phyloP scores from a whole-genome alignment of 768 basidiomycete species.

The Melanogaster broomeanus region DNA sequence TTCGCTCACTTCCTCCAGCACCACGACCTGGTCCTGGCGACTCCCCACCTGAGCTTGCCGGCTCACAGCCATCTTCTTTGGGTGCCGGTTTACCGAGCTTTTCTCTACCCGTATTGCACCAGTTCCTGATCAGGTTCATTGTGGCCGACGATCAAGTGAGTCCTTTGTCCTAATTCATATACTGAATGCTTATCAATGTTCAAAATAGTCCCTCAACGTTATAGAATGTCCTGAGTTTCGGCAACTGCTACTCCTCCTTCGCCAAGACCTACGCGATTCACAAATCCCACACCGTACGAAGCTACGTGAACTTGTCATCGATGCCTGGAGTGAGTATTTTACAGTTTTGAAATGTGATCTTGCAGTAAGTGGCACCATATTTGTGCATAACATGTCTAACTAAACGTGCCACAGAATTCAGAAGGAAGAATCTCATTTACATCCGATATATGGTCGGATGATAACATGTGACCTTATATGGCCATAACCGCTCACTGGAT shows the following conservation, averaged over 20 bases:
- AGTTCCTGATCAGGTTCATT: conserved; percentile 4
- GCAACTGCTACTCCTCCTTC: conserved; percentile 23
- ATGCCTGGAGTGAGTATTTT: conserved; percentile 22
- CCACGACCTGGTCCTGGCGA: background rate
- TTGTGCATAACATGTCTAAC: background rate
- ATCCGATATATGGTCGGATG: conserved; percentile 15
- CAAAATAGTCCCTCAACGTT: conserved; percentile 1
- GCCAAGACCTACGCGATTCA: conserved; percentile 19
- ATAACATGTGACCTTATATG: conserved; percentile 7
- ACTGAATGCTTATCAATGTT: background rate
- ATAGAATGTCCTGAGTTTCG: conserved; percentile 25
- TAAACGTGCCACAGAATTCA: background rate
- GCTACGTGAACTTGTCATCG: conserved; percentile 19
- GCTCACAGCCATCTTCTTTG: background rate
- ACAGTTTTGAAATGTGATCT: conserved; percentile 20
- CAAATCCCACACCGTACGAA: conserved; percentile 28
- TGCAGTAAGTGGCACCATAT: conserved; percentile 13
- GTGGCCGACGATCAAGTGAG: conserved; percentile 7
- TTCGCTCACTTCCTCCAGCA: background rate
- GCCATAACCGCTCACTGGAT: conserved; percentile 18
- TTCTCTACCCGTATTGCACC: background rate
- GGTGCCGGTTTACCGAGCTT: background rate
- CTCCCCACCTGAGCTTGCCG: background rate
- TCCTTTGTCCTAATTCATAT: background rate
- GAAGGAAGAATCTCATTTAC: conserved; percentile 8